Evolutionary conservation across 2,329 filamentous ascomycete species (phyloP).

Genomic region (Colletotrichum orbiculare): DNA sequence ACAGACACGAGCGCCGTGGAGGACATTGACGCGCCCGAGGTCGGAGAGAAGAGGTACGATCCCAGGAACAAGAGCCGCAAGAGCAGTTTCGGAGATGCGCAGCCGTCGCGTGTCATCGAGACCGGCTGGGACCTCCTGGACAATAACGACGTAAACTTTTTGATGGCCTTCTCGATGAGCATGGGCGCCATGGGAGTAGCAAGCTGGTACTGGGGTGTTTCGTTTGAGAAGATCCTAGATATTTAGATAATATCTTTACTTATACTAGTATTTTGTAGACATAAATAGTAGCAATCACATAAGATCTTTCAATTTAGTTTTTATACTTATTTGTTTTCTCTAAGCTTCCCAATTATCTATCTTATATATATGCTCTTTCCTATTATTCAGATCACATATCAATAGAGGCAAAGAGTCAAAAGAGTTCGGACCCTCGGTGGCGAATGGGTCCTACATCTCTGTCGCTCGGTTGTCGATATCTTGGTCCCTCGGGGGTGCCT

Average conservation of each 20-base stretch:
- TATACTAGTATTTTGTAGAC: neutral
- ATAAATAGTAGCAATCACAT: no score
- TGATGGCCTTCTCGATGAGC: constrained; percentile 89
- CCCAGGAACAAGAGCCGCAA: constrained; percentile 60
- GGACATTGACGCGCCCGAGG: constrained; percentile 47
- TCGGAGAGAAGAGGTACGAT: constrained; percentile 58
- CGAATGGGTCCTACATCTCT: constrained; percentile 23
- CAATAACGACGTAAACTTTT: constrained; percentile 95
- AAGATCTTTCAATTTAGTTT: no score
- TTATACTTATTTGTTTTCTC: neutral
- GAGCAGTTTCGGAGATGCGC: constrained; percentile 64
- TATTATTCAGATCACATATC: neutral
- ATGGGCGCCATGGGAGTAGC: constrained; percentile 77
- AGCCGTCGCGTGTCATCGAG: constrained; percentile 72
- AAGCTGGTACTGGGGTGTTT: constrained; percentile 69
- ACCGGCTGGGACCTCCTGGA: constrained; percentile 81
- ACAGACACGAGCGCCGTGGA: constrained; percentile 39
- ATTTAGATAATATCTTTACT: constrained; percentile 1
- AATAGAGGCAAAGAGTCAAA: constrained; percentile 14
- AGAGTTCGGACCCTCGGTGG: constrained; percentile 11
- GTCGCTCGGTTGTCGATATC: neutral
- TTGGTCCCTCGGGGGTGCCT: neutral
- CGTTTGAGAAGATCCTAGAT: constrained; percentile 54
- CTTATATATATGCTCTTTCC: neutral
- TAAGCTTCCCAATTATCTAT: neutral